A percentile compares a stretch with the other conserved stretches of the same genome.
phyloP scores from a whole-genome alignment of 2,329 filamentous ascomycete species.

The Chaetothyriales sp. region DNA sequence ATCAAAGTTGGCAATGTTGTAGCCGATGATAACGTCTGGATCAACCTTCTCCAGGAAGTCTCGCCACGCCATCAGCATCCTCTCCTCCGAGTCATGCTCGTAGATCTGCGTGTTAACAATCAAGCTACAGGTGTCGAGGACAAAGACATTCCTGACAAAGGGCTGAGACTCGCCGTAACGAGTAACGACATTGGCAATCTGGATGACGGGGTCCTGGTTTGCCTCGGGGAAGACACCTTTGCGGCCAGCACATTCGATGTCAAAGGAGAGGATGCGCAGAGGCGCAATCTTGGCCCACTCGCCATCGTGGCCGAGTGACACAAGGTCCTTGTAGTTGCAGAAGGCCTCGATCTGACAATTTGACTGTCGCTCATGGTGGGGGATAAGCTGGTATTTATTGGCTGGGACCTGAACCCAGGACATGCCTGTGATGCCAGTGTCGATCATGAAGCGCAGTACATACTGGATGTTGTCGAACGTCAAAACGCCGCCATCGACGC shows the following conservation, averaged over 20 bases:
- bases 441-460: constrained; percentile 92
- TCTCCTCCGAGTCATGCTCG: constrained; percentile 63
- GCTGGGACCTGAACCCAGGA: constrained; percentile 84
- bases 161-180: constrained; percentile 89
- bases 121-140: constrained; percentile 74
- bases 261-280: constrained; percentile 80
- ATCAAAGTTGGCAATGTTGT: constrained; percentile 98
- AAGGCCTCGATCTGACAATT: constrained; percentile 93
- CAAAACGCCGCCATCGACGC: constrained; percentile 53
- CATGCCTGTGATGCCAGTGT: constrained; percentile 88
- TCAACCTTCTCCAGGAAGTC: constrained; percentile 81
- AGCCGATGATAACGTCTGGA: constrained; percentile 93
- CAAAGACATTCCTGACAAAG: constrained; percentile 93
- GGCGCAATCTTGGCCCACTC: constrained; percentile 99
- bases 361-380: constrained; percentile 55
- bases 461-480: constrained; percentile 97
- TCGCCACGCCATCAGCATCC: constrained; percentile 87
- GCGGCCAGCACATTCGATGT: constrained; percentile 95
- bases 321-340: constrained; percentile 65
- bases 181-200: constrained; percentile 93
- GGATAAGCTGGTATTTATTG: constrained; percentile 55
- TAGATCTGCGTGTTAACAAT: constrained; percentile 93
- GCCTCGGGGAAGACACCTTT: constrained; percentile 96
- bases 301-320: constrained; percentile 74
- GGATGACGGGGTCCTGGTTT: constrained; percentile 82